Evolutionary conservation across 192 early-diverging fungal species (phyloP).

Genomic region (Fimicolochytrium jonesii): DNA sequence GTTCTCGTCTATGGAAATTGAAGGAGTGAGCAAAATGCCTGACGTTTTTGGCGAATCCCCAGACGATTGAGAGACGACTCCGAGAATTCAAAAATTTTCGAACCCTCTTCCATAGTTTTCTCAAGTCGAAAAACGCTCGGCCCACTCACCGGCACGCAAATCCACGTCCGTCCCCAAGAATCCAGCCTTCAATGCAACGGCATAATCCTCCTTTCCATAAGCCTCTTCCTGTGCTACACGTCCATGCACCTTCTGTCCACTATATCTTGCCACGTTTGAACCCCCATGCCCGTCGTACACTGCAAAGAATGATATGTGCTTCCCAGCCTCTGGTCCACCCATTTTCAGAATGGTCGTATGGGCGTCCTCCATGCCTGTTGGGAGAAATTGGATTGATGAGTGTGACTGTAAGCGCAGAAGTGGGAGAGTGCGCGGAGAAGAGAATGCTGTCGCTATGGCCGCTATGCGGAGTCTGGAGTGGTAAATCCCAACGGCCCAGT

Average conservation of each 20-base stretch:
- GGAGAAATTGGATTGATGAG: too few species aligned
- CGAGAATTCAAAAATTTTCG: too few species aligned
- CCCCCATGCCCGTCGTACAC: conserved; percentile 98
- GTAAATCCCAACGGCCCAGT: too few species aligned
- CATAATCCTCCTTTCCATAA: conserved; percentile 69
- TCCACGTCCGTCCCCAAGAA: conserved; percentile 77
- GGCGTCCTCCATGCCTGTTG: conserved; percentile 97
- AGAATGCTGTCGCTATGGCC: too few species aligned
- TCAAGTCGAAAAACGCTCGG: too few species aligned
- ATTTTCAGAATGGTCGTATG: conserved; percentile 83
- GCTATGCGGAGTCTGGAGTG: too few species aligned
- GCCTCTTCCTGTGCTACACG: conserved; percentile 58
- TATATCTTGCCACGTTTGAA: conserved; percentile 73
- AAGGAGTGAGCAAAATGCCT: neutral
- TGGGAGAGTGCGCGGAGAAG: too few species aligned
- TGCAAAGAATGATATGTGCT: conserved; percentile 78
- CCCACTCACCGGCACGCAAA: conserved; percentile 61
- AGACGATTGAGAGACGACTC: too few species aligned
- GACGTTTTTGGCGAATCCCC: too few species aligned
- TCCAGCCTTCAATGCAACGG: conserved; percentile 73
- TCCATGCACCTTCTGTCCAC: conserved; percentile 73
- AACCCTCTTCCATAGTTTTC: too few species aligned
- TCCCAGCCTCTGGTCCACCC: conserved; percentile 33
- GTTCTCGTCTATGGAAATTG: conserved; percentile 54
- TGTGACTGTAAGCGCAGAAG: too few species aligned